These are phyloP conservation scores for Suillus brevipes DNA, from an alignment of 768 basidiomycete species.

Conservation along the genomic window DNA sequence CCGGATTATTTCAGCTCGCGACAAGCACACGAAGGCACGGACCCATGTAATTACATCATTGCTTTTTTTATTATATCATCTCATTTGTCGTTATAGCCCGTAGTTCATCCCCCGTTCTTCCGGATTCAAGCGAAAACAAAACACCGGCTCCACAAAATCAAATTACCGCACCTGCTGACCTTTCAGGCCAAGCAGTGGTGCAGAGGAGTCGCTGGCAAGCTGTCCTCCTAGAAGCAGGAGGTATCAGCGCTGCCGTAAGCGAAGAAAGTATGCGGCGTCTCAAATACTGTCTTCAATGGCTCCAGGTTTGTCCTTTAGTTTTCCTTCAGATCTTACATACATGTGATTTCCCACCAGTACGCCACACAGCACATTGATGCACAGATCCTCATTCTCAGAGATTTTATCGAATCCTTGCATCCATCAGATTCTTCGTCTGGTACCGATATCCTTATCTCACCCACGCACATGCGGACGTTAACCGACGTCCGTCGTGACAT, in stretches of 20 bases:
- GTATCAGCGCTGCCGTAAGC: constrained; percentile 83
- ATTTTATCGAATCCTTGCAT: constrained; percentile 76
- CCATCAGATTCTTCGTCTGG: constrained; percentile 27
- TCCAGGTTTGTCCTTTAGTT: constrained; percentile 56
- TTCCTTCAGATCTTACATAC: background rate
- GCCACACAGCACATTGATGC: constrained; percentile 86
- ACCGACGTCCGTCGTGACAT: constrained; percentile 76
- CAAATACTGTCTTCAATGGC: constrained; percentile 85
- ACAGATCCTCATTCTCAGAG: constrained; percentile 80
- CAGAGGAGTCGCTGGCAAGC: constrained; percentile 85
- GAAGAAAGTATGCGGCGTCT: constrained; percentile 88
- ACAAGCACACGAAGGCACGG: constrained; percentile 2
- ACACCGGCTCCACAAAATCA: constrained; percentile 26
- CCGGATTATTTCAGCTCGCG: constrained; percentile 1
- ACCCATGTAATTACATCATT: constrained; percentile 12
- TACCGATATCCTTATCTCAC: constrained; percentile 38
- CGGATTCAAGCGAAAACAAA: constrained; percentile 15
- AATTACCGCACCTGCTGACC: constrained; percentile 14
- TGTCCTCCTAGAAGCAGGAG: constrained; percentile 82
- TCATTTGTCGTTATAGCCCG: constrained; percentile 10
- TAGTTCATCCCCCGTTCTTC: background rate
- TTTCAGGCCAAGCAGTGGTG: constrained; percentile 50
- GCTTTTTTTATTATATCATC: constrained; percentile 4
- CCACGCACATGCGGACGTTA: constrained; percentile 64
- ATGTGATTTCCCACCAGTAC: constrained; percentile 49